These are phyloP conservation scores for Echium plantagineum DNA, from an alignment of 257 asterid species.

Conservation along the genomic window DNA sequence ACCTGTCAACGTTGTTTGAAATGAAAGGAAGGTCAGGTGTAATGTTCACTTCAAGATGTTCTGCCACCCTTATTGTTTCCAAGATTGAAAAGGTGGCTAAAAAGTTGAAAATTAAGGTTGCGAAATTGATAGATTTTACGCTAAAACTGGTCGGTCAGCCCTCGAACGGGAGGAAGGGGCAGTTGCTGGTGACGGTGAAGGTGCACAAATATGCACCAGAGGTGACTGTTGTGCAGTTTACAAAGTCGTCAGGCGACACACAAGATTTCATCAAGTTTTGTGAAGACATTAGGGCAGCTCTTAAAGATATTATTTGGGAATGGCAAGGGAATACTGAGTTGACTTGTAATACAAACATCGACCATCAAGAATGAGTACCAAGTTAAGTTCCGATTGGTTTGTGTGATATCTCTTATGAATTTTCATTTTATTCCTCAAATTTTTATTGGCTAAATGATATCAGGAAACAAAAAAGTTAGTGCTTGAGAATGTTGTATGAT, in stretches of 20 bases:
- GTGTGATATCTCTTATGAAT: neutral
- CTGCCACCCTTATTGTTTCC: neutral
- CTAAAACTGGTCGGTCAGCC: neutral
- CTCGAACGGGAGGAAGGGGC: neutral
- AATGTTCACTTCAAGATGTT: neutral
- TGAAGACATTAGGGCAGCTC: neutral
- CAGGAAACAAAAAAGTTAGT: too few species aligned
- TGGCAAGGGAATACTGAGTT: neutral
- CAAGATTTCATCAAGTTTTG: neutral
- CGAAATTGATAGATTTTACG: neutral
- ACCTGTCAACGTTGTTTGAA: neutral
- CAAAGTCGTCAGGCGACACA: neutral
- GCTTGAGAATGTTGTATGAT: neutral
- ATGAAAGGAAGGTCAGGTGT: neutral
- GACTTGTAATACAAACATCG: neutral
- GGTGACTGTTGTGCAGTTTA: neutral
- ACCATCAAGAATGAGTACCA: neutral
- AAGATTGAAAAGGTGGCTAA: neutral
- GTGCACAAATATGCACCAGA: neutral
- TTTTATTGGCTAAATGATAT: neutral
- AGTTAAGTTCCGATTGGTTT: neutral
- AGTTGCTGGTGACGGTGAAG: neutral
- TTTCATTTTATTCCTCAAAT: neutral
- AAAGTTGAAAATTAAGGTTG: neutral
- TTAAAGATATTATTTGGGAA: neutral